phyloP scores from a whole-genome alignment of 441 rosid genomes.

The Pelargonium cotyledonis region DNA sequence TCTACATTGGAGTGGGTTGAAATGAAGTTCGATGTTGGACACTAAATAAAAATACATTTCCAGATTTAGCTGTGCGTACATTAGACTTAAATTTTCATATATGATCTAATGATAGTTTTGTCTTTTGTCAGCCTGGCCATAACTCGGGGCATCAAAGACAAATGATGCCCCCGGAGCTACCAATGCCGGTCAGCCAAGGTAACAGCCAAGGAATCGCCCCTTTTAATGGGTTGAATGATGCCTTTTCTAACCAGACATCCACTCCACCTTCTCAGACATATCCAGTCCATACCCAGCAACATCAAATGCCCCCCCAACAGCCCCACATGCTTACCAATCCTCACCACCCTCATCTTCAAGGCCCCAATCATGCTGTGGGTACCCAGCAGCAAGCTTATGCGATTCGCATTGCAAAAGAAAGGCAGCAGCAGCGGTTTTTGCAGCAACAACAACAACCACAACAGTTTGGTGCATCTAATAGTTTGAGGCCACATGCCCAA shows the following conservation, averaged over 20 bases:
- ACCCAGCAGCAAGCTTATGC: conserved; percentile 71
- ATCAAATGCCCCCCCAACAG: conserved; percentile 64
- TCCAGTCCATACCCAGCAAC: conserved; percentile 67
- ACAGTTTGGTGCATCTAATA: conserved; percentile 56
- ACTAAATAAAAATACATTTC: background rate
- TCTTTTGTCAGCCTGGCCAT: conserved; percentile 41
- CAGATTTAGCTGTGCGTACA: background rate
- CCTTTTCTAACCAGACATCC: conserved; percentile 62
- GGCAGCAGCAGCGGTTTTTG: conserved; percentile 74
- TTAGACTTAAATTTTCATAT: background rate
- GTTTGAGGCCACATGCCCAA: conserved; percentile 55
- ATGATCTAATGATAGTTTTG: conserved; percentile 8
- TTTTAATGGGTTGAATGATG: conserved; percentile 60
- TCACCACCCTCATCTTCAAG: conserved; percentile 61
- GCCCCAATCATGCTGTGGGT: conserved; percentile 55
- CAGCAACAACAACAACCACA: conserved; percentile 64
- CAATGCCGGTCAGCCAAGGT: conserved; percentile 72
- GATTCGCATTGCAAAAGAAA: conserved; percentile 53
- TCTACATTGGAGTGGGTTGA: no score
- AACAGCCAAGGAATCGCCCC: conserved; percentile 59
- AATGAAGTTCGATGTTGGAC: background rate
- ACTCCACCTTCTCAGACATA: conserved; percentile 62
- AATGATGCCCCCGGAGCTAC: conserved; percentile 56
- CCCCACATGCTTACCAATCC: conserved; percentile 52
- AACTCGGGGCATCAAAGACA: conserved; percentile 54